Conservation (phyloP, 108 stramenopile genomes). For the Cyclotella atomus region DNA sequence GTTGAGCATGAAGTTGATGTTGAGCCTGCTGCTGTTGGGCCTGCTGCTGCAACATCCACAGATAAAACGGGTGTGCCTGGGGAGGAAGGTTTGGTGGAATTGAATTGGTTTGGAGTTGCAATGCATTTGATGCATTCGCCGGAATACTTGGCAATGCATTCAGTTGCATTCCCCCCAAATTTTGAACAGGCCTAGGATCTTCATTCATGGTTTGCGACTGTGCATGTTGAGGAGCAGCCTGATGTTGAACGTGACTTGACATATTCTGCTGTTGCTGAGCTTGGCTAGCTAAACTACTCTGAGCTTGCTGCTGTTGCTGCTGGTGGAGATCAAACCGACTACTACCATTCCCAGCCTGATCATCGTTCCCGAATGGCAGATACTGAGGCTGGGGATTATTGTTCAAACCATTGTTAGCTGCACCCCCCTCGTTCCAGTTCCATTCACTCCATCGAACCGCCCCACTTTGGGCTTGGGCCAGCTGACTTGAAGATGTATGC, state of each 20-base stretch:
- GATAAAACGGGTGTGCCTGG: slow-evolving; percentile 26
- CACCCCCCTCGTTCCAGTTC: too few relatives aligned
- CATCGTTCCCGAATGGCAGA: too few relatives aligned
- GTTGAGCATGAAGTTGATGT: slow-evolving; percentile 25
- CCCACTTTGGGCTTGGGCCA: neutral
- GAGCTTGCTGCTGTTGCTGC: neutral
- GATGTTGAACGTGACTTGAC: too few relatives aligned
- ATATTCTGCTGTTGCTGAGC: too few relatives aligned
- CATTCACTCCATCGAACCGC: neutral
- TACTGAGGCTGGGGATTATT: too few relatives aligned
- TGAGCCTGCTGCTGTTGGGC: slow-evolving; percentile 26
- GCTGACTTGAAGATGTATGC: neutral
- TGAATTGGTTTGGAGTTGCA: neutral
- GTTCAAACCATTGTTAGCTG: too few relatives aligned
- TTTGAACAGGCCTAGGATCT: too few relatives aligned
- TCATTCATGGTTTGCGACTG: too few relatives aligned
- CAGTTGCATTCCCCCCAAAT: neutral
- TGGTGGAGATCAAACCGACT: neutral
- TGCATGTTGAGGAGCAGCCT: too few relatives aligned
- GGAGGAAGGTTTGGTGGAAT: slow-evolving; percentile 5
- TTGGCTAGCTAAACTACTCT: neutral
- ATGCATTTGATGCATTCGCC: neutral
- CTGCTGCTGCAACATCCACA: slow-evolving; percentile 45
- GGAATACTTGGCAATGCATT: neutral
- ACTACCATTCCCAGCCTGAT: neutral